Conservation (phyloP, 352 stramenopile genomes). For the Globisporangium emineosum region DNA sequence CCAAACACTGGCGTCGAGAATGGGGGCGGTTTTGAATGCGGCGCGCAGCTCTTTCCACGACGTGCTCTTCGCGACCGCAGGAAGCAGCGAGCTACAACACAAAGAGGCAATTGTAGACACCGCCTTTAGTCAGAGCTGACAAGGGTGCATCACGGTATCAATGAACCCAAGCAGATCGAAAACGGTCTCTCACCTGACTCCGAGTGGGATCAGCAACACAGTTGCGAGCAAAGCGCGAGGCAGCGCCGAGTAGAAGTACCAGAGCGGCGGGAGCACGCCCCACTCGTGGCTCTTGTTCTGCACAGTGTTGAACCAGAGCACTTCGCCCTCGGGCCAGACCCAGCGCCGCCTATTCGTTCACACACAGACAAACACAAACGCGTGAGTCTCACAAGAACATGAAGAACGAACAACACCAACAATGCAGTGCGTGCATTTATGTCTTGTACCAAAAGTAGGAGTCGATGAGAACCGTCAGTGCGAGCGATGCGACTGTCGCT, state of each 20-base stretch:
- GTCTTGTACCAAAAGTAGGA: constrained; percentile 88
- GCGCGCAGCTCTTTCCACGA: constrained; percentile 42
- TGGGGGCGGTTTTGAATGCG: constrained; percentile 32
- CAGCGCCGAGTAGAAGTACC: constrained; percentile 96
- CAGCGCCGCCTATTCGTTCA: constrained; percentile 47
- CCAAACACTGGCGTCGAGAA: constrained; percentile 51
- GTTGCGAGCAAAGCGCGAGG: constrained; percentile 87
- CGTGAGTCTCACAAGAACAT: neutral
- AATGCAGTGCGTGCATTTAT: too few relatives aligned
- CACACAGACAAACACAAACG: neutral
- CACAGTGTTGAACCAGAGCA: constrained; percentile 97
- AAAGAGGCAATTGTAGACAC: constrained; percentile 1
- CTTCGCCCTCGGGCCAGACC: constrained; percentile 97
- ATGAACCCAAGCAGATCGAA: neutral
- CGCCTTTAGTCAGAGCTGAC: too few relatives aligned
- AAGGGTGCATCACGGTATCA: neutral
- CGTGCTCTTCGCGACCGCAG: constrained; percentile 31
- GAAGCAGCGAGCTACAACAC: constrained; percentile 39
- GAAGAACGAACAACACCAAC: neutral
- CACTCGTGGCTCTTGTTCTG: constrained; percentile 97
- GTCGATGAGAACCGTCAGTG: constrained; percentile 89
- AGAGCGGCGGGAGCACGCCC: constrained; percentile 94
- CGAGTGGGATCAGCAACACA: constrained; percentile 78
- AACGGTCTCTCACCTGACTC: constrained; percentile 54
- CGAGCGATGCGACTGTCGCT: constrained; percentile 65